Percentiles rank a stretch among this genome's conserved stretches.
phyloP scores from a whole-genome alignment of 2,329 filamentous ascomycete species.

The Aureobasidium sp. region DNA sequence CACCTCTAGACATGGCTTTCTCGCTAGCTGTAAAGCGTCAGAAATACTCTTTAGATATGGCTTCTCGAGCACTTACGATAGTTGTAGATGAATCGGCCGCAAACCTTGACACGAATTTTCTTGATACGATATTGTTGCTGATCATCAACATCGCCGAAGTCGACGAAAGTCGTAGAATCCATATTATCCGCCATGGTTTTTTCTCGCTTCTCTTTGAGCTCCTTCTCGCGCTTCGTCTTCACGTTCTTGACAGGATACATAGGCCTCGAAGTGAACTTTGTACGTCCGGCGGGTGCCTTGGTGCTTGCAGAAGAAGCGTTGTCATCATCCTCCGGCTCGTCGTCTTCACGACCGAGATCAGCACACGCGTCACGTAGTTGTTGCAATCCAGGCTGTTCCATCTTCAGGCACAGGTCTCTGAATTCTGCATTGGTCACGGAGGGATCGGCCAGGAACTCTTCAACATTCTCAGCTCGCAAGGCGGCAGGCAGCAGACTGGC shows the following conservation, averaged over 20 bases:
- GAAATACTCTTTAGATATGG: neutral
- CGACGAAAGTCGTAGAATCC: constrained; percentile 22
- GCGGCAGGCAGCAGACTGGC: constrained; percentile 39
- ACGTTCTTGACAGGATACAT: constrained; percentile 10
- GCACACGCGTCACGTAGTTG: constrained; percentile 45
- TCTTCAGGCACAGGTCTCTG: constrained; percentile 40
- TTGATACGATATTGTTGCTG: constrained; percentile 26
- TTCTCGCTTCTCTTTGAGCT: constrained; percentile 17
- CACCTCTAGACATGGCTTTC: constrained; percentile 36
- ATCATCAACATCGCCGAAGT: constrained; percentile 32
- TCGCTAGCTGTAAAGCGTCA: constrained; percentile 25
- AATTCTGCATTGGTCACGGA: constrained; percentile 37
- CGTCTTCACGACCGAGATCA: constrained; percentile 37
- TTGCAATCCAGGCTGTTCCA: constrained; percentile 42
- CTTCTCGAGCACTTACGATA: constrained; percentile 29
- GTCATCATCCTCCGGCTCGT: constrained; percentile 27
- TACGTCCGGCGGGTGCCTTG: neutral
- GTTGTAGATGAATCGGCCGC: constrained; percentile 44
- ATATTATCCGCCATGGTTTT: constrained; percentile 2
- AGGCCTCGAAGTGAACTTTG: constrained; percentile 8
- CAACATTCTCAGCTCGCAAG: constrained; percentile 35
- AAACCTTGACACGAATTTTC: constrained; percentile 40
- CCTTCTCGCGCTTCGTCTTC: constrained; percentile 28
- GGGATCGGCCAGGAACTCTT: constrained; percentile 38
- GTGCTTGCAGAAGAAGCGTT: neutral